Evolutionary conservation across 2,329 filamentous ascomycete species (phyloP).

Genomic region (Ambrosiella cleistominuta): DNA sequence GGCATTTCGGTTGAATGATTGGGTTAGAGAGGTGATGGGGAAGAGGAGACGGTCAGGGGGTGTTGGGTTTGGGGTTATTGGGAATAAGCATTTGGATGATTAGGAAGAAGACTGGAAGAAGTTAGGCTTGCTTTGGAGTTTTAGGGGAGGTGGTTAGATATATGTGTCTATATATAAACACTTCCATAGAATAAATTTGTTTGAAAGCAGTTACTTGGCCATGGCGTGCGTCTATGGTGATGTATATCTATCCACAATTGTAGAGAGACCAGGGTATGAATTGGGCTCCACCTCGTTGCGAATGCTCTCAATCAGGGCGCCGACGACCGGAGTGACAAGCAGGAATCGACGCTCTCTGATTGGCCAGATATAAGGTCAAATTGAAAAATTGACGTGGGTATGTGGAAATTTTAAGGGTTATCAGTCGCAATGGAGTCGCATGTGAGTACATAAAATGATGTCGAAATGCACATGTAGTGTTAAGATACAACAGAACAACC

Average conservation of each 20-base stretch:
- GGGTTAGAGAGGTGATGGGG: conserved; percentile 41
- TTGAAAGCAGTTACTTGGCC: neutral
- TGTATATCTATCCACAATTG: neutral
- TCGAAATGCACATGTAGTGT: neutral
- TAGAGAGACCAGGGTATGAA: neutral
- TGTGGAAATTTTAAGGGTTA: neutral
- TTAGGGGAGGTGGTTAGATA: neutral
- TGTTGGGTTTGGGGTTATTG: conserved; percentile 31
- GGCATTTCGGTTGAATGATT: conserved; percentile 73
- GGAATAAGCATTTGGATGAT: conserved; percentile 23
- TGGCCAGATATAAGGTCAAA: conserved; percentile 1
- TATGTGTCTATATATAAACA: neutral
- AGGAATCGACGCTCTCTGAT: conserved; percentile 6
- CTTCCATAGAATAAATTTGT: neutral
- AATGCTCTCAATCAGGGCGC: neutral
- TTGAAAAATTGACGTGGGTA: neutral
- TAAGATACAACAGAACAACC: neutral
- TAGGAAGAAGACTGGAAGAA: neutral
- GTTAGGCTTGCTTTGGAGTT: neutral
- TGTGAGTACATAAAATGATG: neutral
- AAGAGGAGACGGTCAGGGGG: conserved; percentile 26
- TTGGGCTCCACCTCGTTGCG: neutral
- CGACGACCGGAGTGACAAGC: conserved; percentile 11
- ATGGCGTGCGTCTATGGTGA: too few species aligned
- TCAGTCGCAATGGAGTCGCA: neutral